Conservation (phyloP, 2,329 filamentous ascomycete species). For the Cladorrhinum sp. region DNA sequence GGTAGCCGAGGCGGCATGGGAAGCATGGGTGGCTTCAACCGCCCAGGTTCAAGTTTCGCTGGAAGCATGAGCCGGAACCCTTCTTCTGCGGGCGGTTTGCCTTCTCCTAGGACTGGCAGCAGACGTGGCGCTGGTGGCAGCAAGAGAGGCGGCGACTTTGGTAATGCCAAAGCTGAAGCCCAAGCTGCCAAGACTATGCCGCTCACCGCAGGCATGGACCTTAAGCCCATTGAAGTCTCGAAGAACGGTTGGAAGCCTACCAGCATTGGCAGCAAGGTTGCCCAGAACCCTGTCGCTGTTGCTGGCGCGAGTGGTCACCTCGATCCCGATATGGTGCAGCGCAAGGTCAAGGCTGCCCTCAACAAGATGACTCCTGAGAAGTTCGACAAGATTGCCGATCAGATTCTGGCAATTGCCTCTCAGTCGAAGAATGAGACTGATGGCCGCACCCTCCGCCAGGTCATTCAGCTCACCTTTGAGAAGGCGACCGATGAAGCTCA, state of each 20-base stretch:
- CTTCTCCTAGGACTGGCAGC: slow-evolving; percentile 69
- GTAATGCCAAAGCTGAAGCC: slow-evolving; percentile 56
- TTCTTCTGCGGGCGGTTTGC: slow-evolving; percentile 56
- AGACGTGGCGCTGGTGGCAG: slow-evolving; percentile 57
- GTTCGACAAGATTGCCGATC: slow-evolving; percentile 91
- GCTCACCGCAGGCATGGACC: slow-evolving; percentile 75
- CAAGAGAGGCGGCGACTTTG: slow-evolving; percentile 60
- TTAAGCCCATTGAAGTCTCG: slow-evolving; percentile 74
- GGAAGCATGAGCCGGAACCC: slow-evolving; percentile 63
- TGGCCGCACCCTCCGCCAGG: slow-evolving; percentile 89
- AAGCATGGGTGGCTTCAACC: slow-evolving; percentile 57
- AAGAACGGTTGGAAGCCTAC: slow-evolving; percentile 85
- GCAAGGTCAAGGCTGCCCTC: slow-evolving; percentile 95
- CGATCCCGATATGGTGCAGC: slow-evolving; percentile 89
- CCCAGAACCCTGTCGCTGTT: slow-evolving; percentile 38
- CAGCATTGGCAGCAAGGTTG: slow-evolving; percentile 54
- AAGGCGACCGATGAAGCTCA: slow-evolving; percentile 98
- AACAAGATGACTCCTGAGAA: slow-evolving; percentile 99
- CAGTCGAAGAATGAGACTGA: slow-evolving; percentile 96
- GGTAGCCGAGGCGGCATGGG: slow-evolving; percentile 48
- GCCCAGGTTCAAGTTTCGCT: slow-evolving; percentile 60
- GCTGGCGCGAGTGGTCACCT: slow-evolving; percentile 57
- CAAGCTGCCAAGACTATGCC: slow-evolving; percentile 85
- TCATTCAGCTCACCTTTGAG: slow-evolving; percentile 98
- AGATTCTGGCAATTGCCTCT: slow-evolving; percentile 86